phyloP scores from a whole-genome alignment of 257 asterid species.

The Coffea canephora region DNA sequence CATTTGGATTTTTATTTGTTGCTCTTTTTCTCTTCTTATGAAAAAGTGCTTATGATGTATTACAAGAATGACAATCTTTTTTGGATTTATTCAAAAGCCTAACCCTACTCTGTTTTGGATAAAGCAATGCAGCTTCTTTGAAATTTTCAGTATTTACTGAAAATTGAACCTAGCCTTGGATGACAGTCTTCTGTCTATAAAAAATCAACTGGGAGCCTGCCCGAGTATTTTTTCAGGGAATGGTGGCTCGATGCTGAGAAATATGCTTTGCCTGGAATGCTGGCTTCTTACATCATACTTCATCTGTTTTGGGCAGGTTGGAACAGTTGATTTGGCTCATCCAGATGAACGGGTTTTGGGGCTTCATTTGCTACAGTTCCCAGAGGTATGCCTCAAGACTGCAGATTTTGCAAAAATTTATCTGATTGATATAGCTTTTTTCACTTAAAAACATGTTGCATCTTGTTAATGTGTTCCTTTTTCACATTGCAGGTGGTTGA shows the following conservation, averaged over 20 bases:
- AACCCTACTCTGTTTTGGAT: neutral
- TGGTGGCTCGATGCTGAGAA: neutral
- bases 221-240: neutral
- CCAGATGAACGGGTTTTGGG: conserved; percentile 75
- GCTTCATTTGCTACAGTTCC: conserved; percentile 83
- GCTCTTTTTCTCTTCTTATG: neutral
- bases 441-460: neutral
- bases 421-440: neutral
- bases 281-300: neutral
- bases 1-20: neutral
- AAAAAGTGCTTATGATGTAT: neutral
- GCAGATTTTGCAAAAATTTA: neutral
- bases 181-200: neutral
- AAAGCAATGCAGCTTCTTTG: neutral
- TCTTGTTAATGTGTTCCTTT: conserved; percentile 5
- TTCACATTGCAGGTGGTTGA: conserved; percentile 59
- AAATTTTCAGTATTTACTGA: neutral
- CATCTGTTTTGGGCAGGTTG: conserved; percentile 51
- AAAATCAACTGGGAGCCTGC: neutral
- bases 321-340: conserved; percentile 63
- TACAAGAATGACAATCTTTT: neutral
- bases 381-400: conserved; percentile 51
- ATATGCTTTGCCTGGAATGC: neutral
- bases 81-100: neutral
- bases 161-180: neutral